Evolutionary conservation across 2,329 filamentous ascomycete species (phyloP), one percentile per base, ranked within the genome.

Genomic region (Aureobasidium sp.): DNA sequence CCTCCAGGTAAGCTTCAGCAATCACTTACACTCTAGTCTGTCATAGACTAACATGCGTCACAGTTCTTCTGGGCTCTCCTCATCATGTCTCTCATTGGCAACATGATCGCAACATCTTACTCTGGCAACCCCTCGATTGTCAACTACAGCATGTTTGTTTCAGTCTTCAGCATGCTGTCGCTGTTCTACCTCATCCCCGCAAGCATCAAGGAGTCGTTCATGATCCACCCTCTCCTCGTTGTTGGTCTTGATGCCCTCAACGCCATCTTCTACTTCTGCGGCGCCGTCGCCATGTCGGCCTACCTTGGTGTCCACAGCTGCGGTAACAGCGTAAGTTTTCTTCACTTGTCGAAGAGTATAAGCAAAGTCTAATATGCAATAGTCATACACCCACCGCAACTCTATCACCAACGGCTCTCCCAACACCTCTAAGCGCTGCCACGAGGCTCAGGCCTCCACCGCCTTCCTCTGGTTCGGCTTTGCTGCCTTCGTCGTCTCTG

Each of bases 401-500:
- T 71, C 67, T 27, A 74, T 78, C 64, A 77, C 73, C 61, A 76
- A 75, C 65, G 72, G 70, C 63, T 86, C 85, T 50, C 64, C 66
- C 64, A 71, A 86, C 73, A 77, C 81, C 63, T 73, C 78, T 71
- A 85, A 86, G 77, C 83, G 87, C 66, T 92, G 89, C 76, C 85
- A 83, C 65, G 85, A 90, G 75, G 83, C 90, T 16, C 89, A 92
- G 77, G 89, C 89, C 41, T 82, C 83, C 65, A 84, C 83, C 36
- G 87, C 84, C 41, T 93, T 93, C 77, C 81, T 90, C 75, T 93
- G 87, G 87, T 91, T 92, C 76, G 81, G 90, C 53, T 90, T 87
- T 72, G 80, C 77, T 44, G 78, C 81, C 30, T 88, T 87, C 69
- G 76, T 78, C 32, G 85, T 71, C 21, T 75, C 77, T 3, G 80